phyloP scores from a whole-genome alignment of 805 yeast species.

The Ogataea trehalophila region DNA sequence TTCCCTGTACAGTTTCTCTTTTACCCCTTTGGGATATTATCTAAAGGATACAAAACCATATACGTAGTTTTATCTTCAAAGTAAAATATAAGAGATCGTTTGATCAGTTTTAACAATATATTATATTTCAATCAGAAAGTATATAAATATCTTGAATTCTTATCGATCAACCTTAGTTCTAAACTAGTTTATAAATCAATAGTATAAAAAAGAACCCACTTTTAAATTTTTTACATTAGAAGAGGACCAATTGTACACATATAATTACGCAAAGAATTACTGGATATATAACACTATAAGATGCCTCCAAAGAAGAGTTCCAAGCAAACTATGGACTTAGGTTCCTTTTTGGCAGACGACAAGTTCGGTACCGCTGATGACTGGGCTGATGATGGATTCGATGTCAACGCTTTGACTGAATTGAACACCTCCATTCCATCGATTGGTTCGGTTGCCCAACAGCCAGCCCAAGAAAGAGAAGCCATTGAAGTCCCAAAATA shows the following conservation, averaged over 20 bases:
- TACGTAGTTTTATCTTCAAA: too few species aligned
- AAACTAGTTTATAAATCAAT: too few species aligned
- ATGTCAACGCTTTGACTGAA: constrained; percentile 34
- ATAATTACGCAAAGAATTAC: not conserved
- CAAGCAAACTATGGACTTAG: constrained; percentile 72
- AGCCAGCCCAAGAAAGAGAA: constrained; percentile 39
- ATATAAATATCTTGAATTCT: too few species aligned
- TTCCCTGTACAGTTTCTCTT: not conserved
- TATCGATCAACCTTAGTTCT: too few species aligned
- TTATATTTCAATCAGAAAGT: too few species aligned
- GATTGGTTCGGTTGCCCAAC: constrained; percentile 27
- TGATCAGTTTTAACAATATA: too few species aligned
- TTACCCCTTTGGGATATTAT: not conserved
- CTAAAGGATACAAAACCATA: too few species aligned
- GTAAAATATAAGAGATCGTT: too few species aligned
- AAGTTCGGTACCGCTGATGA: constrained; percentile 53
- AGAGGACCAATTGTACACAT: not conserved
- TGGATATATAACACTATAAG: constrained; percentile 10
- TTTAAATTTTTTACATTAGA: too few species aligned
- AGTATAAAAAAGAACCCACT: too few species aligned
- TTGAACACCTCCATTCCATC: constrained; percentile 15
- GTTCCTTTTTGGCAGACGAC: constrained; percentile 77
- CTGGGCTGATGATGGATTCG: constrained; percentile 85
- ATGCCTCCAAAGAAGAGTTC: constrained; percentile 59
- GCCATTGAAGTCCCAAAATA: constrained; percentile 85